Conservation (phyloP, 129 eudicot species). For the Flaveria brownii region DNA sequence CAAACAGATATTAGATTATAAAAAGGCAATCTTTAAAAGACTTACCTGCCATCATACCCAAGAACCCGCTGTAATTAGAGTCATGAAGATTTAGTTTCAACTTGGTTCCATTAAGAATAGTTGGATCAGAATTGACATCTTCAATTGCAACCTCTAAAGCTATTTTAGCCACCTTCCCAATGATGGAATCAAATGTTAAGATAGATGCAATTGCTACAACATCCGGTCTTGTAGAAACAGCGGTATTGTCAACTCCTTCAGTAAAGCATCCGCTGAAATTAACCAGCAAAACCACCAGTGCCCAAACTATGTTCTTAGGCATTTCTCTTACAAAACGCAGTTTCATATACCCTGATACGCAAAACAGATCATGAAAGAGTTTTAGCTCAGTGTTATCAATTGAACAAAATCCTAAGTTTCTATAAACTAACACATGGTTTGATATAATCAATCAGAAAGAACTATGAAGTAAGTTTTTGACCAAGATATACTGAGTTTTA, state of each 20-base stretch:
- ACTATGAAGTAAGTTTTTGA: neutral
- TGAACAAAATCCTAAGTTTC: neutral
- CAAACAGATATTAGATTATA: neutral
- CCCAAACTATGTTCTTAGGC: constrained; percentile 36
- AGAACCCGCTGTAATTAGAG: constrained; percentile 53
- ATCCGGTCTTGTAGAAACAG: constrained; percentile 48
- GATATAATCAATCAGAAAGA: neutral
- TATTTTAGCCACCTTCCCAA: constrained; percentile 60
- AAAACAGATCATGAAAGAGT: neutral
- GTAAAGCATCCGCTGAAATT: constrained; percentile 25
- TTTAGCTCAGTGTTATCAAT: neutral
- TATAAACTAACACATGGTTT: neutral
- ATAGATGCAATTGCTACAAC: constrained; percentile 54
- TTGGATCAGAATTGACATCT: constrained; percentile 59
- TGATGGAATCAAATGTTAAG: constrained; percentile 45
- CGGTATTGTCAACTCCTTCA: constrained; percentile 29
- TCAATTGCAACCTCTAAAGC: constrained; percentile 61
- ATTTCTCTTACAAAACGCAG: constrained; percentile 21
- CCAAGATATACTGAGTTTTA: neutral
- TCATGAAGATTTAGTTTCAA: constrained; percentile 45
- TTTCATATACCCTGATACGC: constrained; percentile 36
- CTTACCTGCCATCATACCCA: constrained; percentile 65
- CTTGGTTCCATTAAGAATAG: constrained; percentile 54
- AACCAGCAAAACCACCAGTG: constrained; percentile 33
- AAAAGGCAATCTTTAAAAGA: neutral